Evolutionary conservation across 257 asterid species (phyloP), one percentile per base, ranked within the genome.

Genomic region (Voacanga thouarsii): DNA sequence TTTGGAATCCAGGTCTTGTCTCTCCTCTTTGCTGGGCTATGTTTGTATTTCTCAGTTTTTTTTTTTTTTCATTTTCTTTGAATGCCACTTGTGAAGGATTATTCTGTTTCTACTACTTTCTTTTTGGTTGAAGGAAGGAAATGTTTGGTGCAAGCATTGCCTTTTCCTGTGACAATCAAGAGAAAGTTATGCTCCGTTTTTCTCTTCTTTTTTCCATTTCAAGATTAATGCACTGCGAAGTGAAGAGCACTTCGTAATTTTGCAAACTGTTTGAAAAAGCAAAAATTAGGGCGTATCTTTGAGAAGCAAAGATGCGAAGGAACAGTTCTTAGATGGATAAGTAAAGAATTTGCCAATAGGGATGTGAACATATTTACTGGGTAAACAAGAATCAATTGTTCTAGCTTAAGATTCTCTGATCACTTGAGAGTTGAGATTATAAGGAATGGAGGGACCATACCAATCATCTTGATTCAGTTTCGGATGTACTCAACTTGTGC

Each of bases 1-100:
- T 69, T 28, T 82, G 37, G n/a, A 78, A 75, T 69, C 80, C 87
- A 83, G 87, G 90, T 84, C 51, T 14, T 65, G 49, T 55, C 55
- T 64, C 37, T 24, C 12, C 4, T 39, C 74, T 76, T 60, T 55
- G 37, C 37, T 33, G 37, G 37, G 37, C 37, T 33, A 33, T 33
- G n/a, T n/a, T n/a, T n/a, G n/a, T n/a, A n/a, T n/a, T n/a, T n/a
- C n/a, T n/a, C n/a, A n/a, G n/a, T n/a, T n/a, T n/a, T n/a, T n/a
- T n/a, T n/a, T n/a, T n/a, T n/a, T n/a, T n/a, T n/a, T n/a, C n/a
- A n/a, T n/a, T n/a, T n/a, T n/a, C n/a, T n/a, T n/a, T n/a, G n/a
- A n/a, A n/a, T n/a, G n/a, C n/a, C n/a, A 33, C 37, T 33, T 2
- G 2, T 33, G 37, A 33, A 33, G 37, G 37, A 33, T 33, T 33